Percentiles rank a stretch among this genome's conserved stretches.
Conservation (phyloP, 805 yeast genomes). For the Starmerella davenportii region DNA sequence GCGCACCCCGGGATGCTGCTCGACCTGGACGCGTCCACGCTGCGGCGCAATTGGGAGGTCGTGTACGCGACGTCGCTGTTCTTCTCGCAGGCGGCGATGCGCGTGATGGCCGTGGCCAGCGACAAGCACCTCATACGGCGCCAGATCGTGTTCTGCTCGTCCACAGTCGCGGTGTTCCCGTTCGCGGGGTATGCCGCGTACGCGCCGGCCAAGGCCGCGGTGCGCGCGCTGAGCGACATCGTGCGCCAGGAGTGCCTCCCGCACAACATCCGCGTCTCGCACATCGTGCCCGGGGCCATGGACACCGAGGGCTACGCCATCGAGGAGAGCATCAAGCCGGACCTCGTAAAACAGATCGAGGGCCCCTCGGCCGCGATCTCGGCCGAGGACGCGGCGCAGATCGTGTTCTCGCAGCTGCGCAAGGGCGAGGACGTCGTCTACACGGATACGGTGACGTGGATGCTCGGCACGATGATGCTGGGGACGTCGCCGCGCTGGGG, state of each 20-base stretch:
- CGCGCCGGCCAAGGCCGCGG: slow-evolving; percentile 75
- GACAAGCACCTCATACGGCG: slow-evolving; percentile 22
- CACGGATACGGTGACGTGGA: slow-evolving; percentile 77
- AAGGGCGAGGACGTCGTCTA: slow-evolving; percentile 55
- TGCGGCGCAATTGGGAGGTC: slow-evolving; percentile 42
- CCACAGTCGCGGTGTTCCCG: slow-evolving; percentile 67
- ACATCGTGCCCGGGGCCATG: slow-evolving; percentile 79
- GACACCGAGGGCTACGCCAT: slow-evolving; percentile 68
- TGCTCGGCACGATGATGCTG: slow-evolving; percentile 36
- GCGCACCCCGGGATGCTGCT: slow-evolving; percentile 61
- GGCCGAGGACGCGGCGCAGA: slow-evolving; percentile 46
- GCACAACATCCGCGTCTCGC: slow-evolving; percentile 48
- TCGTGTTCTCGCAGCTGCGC: slow-evolving; percentile 37
- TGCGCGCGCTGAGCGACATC: slow-evolving; percentile 54
- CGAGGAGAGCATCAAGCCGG: slow-evolving; percentile 75
- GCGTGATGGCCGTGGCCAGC: slow-evolving; percentile 19
- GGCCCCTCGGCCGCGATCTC: slow-evolving; percentile 62
- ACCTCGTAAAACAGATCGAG: slow-evolving; percentile 63
- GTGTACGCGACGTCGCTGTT: slow-evolving; percentile 62
- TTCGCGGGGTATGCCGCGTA: slow-evolving; percentile 84
- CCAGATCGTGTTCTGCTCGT: slow-evolving; percentile 48
- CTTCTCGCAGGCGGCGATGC: slow-evolving; percentile 43
- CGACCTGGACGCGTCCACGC: slow-evolving; percentile 42
- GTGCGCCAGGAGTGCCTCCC: slow-evolving; percentile 66
- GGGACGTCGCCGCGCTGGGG: slow-evolving; percentile 18